Base-by-base conservation (phyloP, 129 eudicot genomes). In the Pittosporum tobira region DNA sequence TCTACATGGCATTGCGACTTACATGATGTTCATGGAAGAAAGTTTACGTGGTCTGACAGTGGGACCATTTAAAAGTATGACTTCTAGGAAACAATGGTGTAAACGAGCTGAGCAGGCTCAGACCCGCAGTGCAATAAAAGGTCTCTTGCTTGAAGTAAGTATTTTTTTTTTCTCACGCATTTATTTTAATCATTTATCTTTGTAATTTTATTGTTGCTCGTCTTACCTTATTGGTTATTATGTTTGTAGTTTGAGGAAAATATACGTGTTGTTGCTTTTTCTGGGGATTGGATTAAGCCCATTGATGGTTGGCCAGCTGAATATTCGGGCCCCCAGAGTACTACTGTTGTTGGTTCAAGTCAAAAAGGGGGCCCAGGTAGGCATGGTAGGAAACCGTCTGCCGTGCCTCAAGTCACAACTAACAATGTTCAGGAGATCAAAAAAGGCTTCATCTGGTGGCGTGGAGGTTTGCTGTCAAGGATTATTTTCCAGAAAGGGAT, bases 11-110 rank as follows among this genome's bases (percentile, higher is more conserved):
- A 91, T 91, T 67, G 88, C 91, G 11, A 71, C 85, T 40, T 87
- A 91, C 63, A 25, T 81, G 43, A 55, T 87, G 70, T 91, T 76
- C 52, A 76, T 91, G 94, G 99, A 91, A 79, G 96, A 91, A 72
- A 81, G 88, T 67, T 81, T 91, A 38, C 57, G 72, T 40, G 96
- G 99, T 24, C 71, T 91, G 16, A 69, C 79, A 16, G 64, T 70
- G 57, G 99, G 96, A 60, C 85, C 90, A 26, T 91, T 91, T 14
- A 64, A 26, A 28, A 79, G 47, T 70, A 62, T 52, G 31, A 48
- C 56, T 64, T 87, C 61, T 63, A 74, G 91, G 71, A 70, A 62
- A 58, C 77, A 73, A 18, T 91, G 99, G 99, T 82, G 81, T 59
- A 81, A 76, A 60, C 79, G 74, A 57, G 84, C 80, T 1, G 96